Base-by-base conservation (phyloP, 2,329 filamentous ascomycete genomes). In the Monilinia laxa region DNA sequence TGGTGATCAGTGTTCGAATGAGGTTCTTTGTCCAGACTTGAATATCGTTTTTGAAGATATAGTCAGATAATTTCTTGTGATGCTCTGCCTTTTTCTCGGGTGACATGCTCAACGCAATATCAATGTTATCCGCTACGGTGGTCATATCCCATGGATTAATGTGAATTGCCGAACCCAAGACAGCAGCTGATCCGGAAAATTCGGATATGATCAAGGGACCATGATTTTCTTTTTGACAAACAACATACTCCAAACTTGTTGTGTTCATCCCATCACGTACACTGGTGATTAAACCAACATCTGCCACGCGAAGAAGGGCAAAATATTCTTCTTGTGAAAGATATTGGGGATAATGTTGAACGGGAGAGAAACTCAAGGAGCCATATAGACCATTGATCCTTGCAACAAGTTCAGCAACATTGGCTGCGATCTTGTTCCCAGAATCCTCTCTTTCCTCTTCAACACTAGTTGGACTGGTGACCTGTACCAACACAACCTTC, bases 231-330 rank as follows among this genome's bases (percentile, higher is more conserved):
- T 92, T 90, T 79, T 98, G 94, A 77, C 92, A 96, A 67, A 97
- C 85, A 67, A 98, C 88, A 76, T 97, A 98, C 79, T 98, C 95
- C 72, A 98, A 82, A 76, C 92, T 96, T 25, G 93, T 97, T 0
- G 94, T 97, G 81, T 97, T 98, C 93, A 98, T 97, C 67, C 94
- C 94, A 77, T 98, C 95, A 68, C 94, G 88, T 28, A 98, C 93
- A 72, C 92, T 97, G 9, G 95, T 97, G 78, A 98, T 97, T 62
- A 98, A 83, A 4, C 93, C 94, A 71, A 97, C 91, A 77, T 98
- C 93, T 45, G 91, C 93, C 3, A 92, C 87, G 31, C 94, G 88
- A 63, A 98, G 84, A n/a, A 98, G 85, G 4, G 94, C 93, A 78
- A 97, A 96, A 78, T 98, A 98, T 79, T 98, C 93, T 73, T 93